These are phyloP conservation scores for Gelatoporia subvermispora DNA, from an alignment of 768 basidiomycete genomes.

Conservation along the genomic window DNA sequence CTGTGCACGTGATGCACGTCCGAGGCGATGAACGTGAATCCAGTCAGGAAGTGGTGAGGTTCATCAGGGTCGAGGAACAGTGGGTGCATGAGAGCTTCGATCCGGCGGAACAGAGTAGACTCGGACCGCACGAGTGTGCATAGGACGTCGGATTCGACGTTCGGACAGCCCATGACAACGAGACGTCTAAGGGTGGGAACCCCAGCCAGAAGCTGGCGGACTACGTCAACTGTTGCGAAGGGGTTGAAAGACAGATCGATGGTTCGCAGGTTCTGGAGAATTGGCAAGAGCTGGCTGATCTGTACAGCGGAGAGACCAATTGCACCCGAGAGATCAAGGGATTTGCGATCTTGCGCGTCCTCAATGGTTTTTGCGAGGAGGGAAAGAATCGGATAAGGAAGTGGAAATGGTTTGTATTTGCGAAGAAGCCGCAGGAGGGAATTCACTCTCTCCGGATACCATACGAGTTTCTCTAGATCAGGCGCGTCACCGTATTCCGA, in stretches of 20 bases:
- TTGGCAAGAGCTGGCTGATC: constrained; percentile 13
- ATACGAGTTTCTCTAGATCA: constrained; percentile 24
- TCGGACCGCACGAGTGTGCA: constrained; percentile 17
- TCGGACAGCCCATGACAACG: constrained; percentile 20
- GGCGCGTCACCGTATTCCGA: constrained; percentile 18
- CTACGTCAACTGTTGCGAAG: constrained; percentile 17
- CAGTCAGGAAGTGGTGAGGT: constrained; percentile 11
- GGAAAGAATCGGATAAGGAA: constrained; percentile 23
- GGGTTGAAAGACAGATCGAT: constrained; percentile 27
- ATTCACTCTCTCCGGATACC: constrained; percentile 26
- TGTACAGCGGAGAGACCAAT: constrained; percentile 22
- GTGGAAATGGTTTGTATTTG: constrained; percentile 11
- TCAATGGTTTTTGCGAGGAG: constrained; percentile 20
- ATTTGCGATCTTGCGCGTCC: constrained; percentile 3
- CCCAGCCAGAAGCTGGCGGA: constrained; percentile 19
- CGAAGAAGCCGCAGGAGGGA: constrained; percentile 18
- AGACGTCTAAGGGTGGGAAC: constrained; percentile 22
- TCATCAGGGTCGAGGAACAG: constrained; percentile 12
- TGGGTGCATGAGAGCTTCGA: constrained; percentile 25
- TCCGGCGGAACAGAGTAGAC: constrained; percentile 22
- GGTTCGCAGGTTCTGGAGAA: constrained; percentile 6
- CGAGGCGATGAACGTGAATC: constrained; percentile 12
- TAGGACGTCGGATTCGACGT: constrained; percentile 18
- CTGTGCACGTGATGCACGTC: background rate
- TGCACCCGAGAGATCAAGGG: constrained; percentile 23